Percentiles rank a stretch among this genome's conserved stretches.
These are phyloP conservation scores for Dactylella cylindrospora DNA, from an alignment of 2,329 filamentous ascomycete species.

Conservation along the genomic window DNA sequence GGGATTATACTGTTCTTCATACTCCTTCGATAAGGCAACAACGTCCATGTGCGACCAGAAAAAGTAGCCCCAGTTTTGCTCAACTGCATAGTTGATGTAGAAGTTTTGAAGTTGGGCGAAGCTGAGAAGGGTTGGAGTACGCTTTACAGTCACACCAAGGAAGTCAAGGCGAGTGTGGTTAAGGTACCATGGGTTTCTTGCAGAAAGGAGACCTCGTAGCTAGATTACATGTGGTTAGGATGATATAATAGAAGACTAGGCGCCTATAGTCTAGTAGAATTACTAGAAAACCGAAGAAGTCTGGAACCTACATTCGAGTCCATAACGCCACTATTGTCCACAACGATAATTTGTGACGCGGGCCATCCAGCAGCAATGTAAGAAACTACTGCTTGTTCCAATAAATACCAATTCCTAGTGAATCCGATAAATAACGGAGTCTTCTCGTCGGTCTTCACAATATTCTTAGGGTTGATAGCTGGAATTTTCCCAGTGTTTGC, in stretches of 20 bases:
- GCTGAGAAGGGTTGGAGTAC: conserved; percentile 58
- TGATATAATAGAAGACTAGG: too few relatives aligned
- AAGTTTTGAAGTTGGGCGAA: conserved; percentile 63
- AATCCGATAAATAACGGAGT: conserved; percentile 63
- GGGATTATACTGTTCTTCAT: neutral
- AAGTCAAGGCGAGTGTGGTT: conserved; percentile 57
- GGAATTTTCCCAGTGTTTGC: conserved; percentile 41
- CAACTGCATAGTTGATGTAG: conserved; percentile 56
- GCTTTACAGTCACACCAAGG: conserved; percentile 59
- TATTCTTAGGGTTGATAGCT: conserved; percentile 34
- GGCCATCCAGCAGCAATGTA: conserved; percentile 65
- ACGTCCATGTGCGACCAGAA: conserved; percentile 64
- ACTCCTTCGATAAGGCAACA: conserved; percentile 53
- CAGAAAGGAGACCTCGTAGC: conserved; percentile 54
- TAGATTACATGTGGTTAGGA: too few relatives aligned
- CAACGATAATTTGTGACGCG: conserved; percentile 59
- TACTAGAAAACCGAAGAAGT: neutral
- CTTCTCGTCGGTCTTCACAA: conserved; percentile 16
- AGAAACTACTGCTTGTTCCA: conserved; percentile 61
- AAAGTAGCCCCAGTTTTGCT: conserved; percentile 56
- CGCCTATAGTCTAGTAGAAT: too few relatives aligned
- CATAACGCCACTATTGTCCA: conserved; percentile 63
- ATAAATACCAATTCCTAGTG: conserved; percentile 60
- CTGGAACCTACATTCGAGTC: conserved; percentile 55
- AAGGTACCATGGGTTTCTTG: conserved; percentile 62